Base-by-base conservation (phyloP, 176 grass and related monocot genomes). In the Microstegium vimineum region DNA sequence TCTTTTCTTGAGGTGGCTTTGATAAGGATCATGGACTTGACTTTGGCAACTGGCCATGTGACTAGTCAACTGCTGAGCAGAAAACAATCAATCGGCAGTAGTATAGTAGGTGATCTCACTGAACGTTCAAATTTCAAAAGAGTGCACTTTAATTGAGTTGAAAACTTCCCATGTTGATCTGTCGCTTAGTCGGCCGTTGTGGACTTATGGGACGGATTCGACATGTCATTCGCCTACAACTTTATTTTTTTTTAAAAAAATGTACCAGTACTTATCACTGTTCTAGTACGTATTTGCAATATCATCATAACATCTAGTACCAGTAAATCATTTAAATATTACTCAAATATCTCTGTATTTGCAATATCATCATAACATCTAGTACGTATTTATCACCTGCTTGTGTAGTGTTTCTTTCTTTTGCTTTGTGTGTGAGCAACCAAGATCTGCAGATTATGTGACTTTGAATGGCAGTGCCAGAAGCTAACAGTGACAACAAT, bases 1-100 rank as follows among this genome's bases (percentile, higher is more conserved):
- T 56, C 25, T 69, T 20, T 28, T 4, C 11, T 36, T 81, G 76
- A 75, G 23, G 60, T 89, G 69, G 61, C 81, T 17, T 11, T 26
- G 5, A 76, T 85, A 81, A 81, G 82, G 33, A 80, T 80, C 23
- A 8, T 16, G 14, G 1, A 42, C 32, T 80, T 75, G 87, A 89
- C 63, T 76, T 62, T 12, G 42, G 26, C 52, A 76, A 34, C 20
- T 16, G 52, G 62, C 71, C 77, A 85, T 85, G 65, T 77, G 87
- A 26, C 25, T 33, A 85, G 82, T 85, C 82, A 89, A 81, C 87
- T 72, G 71, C 63, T 26, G 4, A 62, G 13, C 23, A 84, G 60
- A 70, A 62, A 75, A 37, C 0, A 57, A 26, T n/a, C n/a, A n/a
- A 62, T 69, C 40, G 1, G 11, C 13, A 8, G 20, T 17, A 16